Evolutionary conservation across 371 early-diverging fungal genomes (phyloP), one percentile per base, ranked within the genome.

Genomic region (Catenaria anguillulae): DNA sequence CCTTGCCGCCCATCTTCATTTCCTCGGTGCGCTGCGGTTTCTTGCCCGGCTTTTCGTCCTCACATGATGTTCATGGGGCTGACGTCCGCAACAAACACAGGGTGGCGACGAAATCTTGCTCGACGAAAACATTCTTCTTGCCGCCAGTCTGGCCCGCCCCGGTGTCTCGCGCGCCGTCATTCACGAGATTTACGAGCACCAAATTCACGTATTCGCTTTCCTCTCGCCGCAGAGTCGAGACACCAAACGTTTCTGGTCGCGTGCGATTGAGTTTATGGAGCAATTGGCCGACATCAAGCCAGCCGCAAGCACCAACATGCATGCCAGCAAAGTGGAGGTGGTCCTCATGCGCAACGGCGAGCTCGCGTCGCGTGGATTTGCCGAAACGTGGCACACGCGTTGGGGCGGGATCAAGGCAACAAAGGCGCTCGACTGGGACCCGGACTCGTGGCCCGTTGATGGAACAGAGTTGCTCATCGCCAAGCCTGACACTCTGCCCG

Each of bases 191-290:
- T 15, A 31, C 36, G 58, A 58, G 23, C 58, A 58, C 58, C 58
- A 58, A 23, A 24, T 58, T 12, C 58, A 58, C 42, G 58, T 58
- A 24, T 35, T 34, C 42, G 36, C 58, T n/a, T 42, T 58, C 40
- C 24, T 58, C 13, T 13, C 33, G 8, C 36, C 34, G 2, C 29
- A 12, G 21, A 29, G 15, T 4, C 8, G 12, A 12, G 52, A 50
- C 31, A 31, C 52, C 15, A 17, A 13, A 10, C 29, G 29, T 13
- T 50, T 50, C 52, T 23, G 52, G 3, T 4, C 52, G 5, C 52
- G 52, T 31, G 29, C 23, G 5, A 12, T 24, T 24, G 48, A 23
- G 48, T 48, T 48, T 24, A 24, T 48, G 29, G 40, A 40, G 17
- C 10, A 40, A 17, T 40, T 21, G n/a, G n/a, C n/a, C n/a, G 46